These are phyloP conservation scores for Solanum hybrid DNA, from an alignment of 305 asterid genomes.

Conservation along the genomic window DNA sequence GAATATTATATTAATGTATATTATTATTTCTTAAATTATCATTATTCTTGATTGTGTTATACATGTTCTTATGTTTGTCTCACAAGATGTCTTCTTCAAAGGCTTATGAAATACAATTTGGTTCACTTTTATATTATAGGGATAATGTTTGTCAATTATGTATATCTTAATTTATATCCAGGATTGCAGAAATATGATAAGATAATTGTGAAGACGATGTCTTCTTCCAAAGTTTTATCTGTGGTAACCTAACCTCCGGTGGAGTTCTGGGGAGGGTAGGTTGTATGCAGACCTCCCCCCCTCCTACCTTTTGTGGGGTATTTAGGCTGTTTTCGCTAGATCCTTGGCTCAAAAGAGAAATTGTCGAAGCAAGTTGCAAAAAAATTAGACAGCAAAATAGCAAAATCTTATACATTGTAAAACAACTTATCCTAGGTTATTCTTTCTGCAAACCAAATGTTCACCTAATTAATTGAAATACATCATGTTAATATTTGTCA, in stretches of 20 bases:
- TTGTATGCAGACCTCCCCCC: neutral
- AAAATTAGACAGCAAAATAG: neutral
- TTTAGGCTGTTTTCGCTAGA: neutral
- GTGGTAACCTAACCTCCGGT: neutral
- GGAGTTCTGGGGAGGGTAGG: neutral
- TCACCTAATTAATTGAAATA: neutral
- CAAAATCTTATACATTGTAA: neutral
- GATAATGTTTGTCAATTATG: neutral
- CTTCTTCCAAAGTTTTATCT: neutral
- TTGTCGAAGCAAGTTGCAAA: neutral
- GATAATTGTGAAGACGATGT: neutral
- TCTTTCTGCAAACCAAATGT: neutral
- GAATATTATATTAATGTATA: neutral
- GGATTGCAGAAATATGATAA: neutral
- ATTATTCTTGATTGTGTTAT: neutral
- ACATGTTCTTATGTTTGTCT: neutral
- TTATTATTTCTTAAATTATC: neutral
- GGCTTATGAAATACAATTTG: neutral
- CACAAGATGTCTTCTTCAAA: neutral
- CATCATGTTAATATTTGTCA: neutral
- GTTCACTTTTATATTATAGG: neutral
- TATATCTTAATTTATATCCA: neutral
- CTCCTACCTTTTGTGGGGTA: neutral
- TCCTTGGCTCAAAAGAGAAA: neutral
- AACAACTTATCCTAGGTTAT: neutral